Percentiles rank a stretch among this genome's conserved stretches.
These are phyloP conservation scores for Metschnikowia proteae DNA, from an alignment of 805 yeast species.

Conservation along the genomic window DNA sequence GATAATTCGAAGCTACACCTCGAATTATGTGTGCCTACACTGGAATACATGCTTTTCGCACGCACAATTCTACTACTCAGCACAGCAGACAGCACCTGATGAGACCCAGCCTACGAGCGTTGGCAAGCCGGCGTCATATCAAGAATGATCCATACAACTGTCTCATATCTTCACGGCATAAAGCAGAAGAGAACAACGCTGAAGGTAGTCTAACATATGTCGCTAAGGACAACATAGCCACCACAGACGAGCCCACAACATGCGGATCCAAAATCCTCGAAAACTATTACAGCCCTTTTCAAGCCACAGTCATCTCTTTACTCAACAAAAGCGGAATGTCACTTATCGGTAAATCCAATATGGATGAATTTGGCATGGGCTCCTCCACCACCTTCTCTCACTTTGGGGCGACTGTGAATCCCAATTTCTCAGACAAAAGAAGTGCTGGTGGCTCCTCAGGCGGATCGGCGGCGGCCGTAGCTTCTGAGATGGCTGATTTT, in stretches of 20 bases:
- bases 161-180: slow-evolving; percentile 4
- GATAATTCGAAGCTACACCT: too few species aligned
- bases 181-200: background rate
- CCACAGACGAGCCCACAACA: slow-evolving; percentile 65
- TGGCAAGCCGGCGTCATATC: background rate
- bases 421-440: slow-evolving; percentile 21
- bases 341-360: slow-evolving; percentile 75
- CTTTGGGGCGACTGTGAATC: slow-evolving; percentile 59
- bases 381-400: slow-evolving; percentile 55
- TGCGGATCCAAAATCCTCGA: slow-evolving; percentile 68
- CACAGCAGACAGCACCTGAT: background rate
- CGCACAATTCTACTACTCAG: background rate
- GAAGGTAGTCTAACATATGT: slow-evolving; percentile 7
- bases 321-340: slow-evolving; percentile 51
- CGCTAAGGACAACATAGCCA: slow-evolving; percentile 76
- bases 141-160: slow-evolving; percentile 15
- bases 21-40: background rate
- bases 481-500: slow-evolving; percentile 64
- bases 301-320: slow-evolving; percentile 65
- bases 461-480: slow-evolving; percentile 92
- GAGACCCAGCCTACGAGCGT: slow-evolving; percentile 1
- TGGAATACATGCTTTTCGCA: background rate
- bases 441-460: slow-evolving; percentile 92
- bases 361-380: slow-evolving; percentile 99
- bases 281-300: slow-evolving; percentile 68